phyloP scores from a whole-genome alignment of 371 early-diverging fungal genomes.

The Mortierella sp. region DNA sequence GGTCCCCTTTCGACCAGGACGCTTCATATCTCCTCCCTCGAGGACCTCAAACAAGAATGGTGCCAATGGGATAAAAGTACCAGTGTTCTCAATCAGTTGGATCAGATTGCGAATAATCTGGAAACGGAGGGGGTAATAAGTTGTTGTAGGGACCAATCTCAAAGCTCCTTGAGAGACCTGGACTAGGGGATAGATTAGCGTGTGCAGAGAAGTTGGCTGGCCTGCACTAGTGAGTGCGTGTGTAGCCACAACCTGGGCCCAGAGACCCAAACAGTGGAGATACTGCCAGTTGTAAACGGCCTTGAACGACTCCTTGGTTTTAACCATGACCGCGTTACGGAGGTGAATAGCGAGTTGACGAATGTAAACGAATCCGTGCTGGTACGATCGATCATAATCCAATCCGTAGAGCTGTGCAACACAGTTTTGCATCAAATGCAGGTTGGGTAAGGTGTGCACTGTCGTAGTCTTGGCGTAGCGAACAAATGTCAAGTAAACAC shows the following conservation, averaged over 20 bases:
- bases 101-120: slow-evolving; percentile 81
- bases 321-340: slow-evolving; percentile 84
- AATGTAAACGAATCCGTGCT: slow-evolving; percentile 92
- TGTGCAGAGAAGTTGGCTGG: slow-evolving; percentile 71
- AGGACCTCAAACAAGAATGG: slow-evolving; percentile 85
- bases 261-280: slow-evolving; percentile 88
- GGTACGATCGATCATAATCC: slow-evolving; percentile 83
- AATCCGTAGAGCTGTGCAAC: slow-evolving; percentile 88
- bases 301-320: slow-evolving; percentile 86
- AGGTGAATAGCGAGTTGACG: slow-evolving; percentile 93
- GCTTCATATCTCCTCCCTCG: slow-evolving; percentile 65
- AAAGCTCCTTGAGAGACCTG: slow-evolving; percentile 90
- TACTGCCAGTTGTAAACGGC: slow-evolving; percentile 96
- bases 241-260: slow-evolving; percentile 85
- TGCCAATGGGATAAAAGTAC: slow-evolving; percentile 87
- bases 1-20: slow-evolving; percentile 76
- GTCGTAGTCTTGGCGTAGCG: slow-evolving; percentile 81
- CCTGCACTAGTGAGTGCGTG: slow-evolving; percentile 58
- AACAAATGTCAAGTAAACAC: slow-evolving; percentile 85
- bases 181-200: slow-evolving; percentile 91
- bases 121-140: slow-evolving; percentile 93
- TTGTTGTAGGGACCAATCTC: slow-evolving; percentile 86
- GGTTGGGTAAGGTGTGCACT: slow-evolving; percentile 82
- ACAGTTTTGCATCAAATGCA: slow-evolving; percentile 91
- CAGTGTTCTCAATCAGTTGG: slow-evolving; percentile 77